phyloP scores from a whole-genome alignment of 495 filamentous ascomycete genomes.

The Podospora australis region DNA sequence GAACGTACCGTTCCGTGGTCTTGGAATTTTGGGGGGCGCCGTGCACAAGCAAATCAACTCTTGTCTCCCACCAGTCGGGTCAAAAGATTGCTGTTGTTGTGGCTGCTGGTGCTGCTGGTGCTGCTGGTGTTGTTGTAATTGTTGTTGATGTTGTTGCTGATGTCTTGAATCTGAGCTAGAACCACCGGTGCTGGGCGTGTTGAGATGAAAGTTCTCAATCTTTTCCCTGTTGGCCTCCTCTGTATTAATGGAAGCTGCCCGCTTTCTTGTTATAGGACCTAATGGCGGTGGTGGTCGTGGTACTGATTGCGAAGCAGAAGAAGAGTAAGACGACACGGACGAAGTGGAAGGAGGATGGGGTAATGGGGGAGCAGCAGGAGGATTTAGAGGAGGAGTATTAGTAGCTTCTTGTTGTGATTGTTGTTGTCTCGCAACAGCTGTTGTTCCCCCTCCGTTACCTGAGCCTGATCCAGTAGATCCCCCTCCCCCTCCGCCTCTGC shows the following conservation, averaged over 20 bases:
- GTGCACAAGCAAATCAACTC: conserved; percentile 82
- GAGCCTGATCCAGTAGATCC: not conserved
- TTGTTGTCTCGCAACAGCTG: conserved; percentile 1
- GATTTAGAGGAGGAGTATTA: not conserved
- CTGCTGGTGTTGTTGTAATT: no score
- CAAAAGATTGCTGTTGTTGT: no score
- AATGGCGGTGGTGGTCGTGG: not conserved
- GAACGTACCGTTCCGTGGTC: conserved; percentile 86
- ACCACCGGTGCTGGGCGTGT: conserved; percentile 27
- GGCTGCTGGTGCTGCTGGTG: no score
- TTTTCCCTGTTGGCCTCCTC: conserved; percentile 36
- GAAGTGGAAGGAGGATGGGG: not conserved
- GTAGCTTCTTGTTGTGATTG: not conserved
- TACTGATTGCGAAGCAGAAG: not conserved
- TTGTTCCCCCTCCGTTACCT: not conserved
- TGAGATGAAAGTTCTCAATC: conserved; percentile 35
- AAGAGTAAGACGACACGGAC: not conserved
- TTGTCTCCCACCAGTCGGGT: conserved; percentile 19
- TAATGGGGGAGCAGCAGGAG: not conserved
- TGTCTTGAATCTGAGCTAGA: no score
- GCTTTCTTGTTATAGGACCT: conserved; percentile 34
- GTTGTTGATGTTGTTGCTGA: no score
- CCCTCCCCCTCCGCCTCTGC: conserved; percentile 3
- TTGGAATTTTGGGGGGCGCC: conserved; percentile 85
- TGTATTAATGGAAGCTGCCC: conserved; percentile 43